Percentiles rank a stretch among this genome's conserved stretches.
Conservation (phyloP, 768 basidiomycete species). For the Amanita rubescens region DNA sequence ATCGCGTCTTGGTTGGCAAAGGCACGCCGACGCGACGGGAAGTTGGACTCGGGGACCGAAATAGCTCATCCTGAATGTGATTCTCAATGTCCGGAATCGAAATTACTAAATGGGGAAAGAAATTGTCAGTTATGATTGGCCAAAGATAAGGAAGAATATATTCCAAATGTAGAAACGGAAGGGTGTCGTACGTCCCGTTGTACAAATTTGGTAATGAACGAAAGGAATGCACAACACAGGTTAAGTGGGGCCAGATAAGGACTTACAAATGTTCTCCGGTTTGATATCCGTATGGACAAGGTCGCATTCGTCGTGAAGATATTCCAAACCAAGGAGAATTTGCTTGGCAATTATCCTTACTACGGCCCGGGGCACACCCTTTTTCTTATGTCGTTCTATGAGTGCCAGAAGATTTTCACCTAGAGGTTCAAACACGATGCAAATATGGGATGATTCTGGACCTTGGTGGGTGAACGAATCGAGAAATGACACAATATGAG, state of each 20-base stretch:
- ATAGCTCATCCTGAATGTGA: slow-evolving; percentile 65
- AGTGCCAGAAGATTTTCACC: slow-evolving; percentile 73
- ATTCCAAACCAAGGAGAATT: slow-evolving; percentile 81
- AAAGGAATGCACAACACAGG: slow-evolving; percentile 7
- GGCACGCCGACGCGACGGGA: slow-evolving; percentile 81
- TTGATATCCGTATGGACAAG: slow-evolving; percentile 93
- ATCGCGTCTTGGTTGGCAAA: slow-evolving; percentile 52
- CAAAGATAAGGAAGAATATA: slow-evolving; percentile 13
- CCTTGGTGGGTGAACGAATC: slow-evolving; percentile 81
- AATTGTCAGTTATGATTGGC: slow-evolving; percentile 17
- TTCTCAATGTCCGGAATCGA: slow-evolving; percentile 75
- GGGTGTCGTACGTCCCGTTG: neutral
- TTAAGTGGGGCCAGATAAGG: slow-evolving; percentile 7
- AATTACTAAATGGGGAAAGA: slow-evolving; percentile 51
- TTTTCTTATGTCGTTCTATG: slow-evolving; percentile 73
- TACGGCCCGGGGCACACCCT: slow-evolving; percentile 72
- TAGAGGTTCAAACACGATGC: slow-evolving; percentile 86
- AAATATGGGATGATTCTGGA: slow-evolving; percentile 71
- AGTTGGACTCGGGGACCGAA: slow-evolving; percentile 60
- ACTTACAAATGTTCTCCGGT: slow-evolving; percentile 91
- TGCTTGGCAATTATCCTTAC: slow-evolving; percentile 86
- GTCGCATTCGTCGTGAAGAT: slow-evolving; percentile 88
- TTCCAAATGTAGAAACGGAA: slow-evolving; percentile 16
- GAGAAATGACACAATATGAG: slow-evolving; percentile 81
- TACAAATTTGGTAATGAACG: slow-evolving; percentile 6